A percentile compares a stretch with the other conserved stretches of the same genome.
Conservation (phyloP, 2,329 filamentous ascomycete genomes). For the Xylariaceae sp. region DNA sequence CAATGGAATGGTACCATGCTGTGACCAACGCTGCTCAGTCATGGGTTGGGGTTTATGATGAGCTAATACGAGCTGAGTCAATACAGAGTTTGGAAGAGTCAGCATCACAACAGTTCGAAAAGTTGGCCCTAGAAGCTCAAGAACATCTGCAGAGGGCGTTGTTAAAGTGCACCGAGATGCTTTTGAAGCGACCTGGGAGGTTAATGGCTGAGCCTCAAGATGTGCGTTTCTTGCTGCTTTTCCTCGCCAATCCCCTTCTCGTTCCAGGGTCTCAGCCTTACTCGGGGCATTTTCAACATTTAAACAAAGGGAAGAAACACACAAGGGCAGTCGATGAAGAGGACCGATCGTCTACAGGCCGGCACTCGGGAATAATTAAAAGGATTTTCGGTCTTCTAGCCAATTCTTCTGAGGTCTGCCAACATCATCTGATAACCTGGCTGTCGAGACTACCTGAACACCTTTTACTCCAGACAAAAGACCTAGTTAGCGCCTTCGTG, state of each 20-base stretch:
- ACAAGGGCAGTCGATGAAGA: slow-evolving; percentile 24
- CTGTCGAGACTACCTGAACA: slow-evolving; percentile 71
- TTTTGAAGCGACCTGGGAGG: slow-evolving; percentile 80
- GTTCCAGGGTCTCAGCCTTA: slow-evolving; percentile 53
- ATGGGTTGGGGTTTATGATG: slow-evolving; percentile 68
- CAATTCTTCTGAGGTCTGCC: slow-evolving; percentile 75
- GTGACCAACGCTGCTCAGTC: slow-evolving; percentile 70
- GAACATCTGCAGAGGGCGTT: slow-evolving; percentile 72
- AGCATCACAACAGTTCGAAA: slow-evolving; percentile 53
- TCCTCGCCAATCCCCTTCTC: slow-evolving; percentile 80
- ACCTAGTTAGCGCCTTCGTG: slow-evolving; percentile 78
- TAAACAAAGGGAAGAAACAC: slow-evolving; percentile 31
- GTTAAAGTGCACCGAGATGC: slow-evolving; percentile 77
- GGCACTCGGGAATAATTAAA: slow-evolving; percentile 85
- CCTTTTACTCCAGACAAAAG: slow-evolving; percentile 75
- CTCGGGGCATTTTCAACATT: slow-evolving; percentile 47
- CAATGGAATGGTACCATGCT: slow-evolving; percentile 76
- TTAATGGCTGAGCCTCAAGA: slow-evolving; percentile 72
- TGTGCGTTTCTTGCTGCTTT: slow-evolving; percentile 76
- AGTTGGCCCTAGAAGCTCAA: slow-evolving; percentile 61
- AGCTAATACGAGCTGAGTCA: slow-evolving; percentile 50
- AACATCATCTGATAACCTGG: slow-evolving; percentile 79
- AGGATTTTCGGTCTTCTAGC: slow-evolving; percentile 80
- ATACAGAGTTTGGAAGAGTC: slow-evolving; percentile 41
- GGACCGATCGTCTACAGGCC: slow-evolving; percentile 48